phyloP scores from a whole-genome alignment of 2,329 filamentous ascomycete species.

The Colletotrichum sojae region DNA sequence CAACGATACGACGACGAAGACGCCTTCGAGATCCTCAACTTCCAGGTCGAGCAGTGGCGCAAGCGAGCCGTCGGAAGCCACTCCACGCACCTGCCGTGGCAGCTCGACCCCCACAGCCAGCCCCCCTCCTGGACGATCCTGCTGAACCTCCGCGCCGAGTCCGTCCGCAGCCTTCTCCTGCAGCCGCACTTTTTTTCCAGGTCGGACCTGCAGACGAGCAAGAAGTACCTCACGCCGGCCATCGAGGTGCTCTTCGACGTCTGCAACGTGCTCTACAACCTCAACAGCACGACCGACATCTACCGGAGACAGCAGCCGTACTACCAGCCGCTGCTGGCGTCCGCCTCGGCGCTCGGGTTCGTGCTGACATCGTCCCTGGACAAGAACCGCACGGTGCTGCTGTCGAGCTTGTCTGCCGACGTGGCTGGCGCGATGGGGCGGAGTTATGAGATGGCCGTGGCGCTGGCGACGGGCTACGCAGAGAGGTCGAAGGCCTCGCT shows the following conservation, averaged over 20 bases:
- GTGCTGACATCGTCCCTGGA: conserved; percentile 7
- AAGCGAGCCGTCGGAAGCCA: conserved; percentile 43
- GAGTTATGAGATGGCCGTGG: conserved; percentile 16
- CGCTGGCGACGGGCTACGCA: not conserved
- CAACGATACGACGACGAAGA: conserved; percentile 45
- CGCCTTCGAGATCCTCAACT: conserved; percentile 48
- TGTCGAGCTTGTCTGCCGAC: not conserved
- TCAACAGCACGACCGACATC: conserved; percentile 15
- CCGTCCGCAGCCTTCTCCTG: conserved; percentile 2
- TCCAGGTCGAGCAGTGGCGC: conserved; percentile 46
- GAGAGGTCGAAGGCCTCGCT: not conserved
- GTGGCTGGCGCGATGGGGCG: conserved; percentile 6
- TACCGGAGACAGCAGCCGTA: conserved; percentile 18
- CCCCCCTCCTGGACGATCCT: not conserved
- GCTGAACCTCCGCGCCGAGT: conserved; percentile 5
- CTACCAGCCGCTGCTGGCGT: conserved; percentile 8
- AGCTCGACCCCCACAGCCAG: not conserved
- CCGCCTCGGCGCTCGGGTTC: conserved; percentile 7
- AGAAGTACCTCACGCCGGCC: conserved; percentile 8
- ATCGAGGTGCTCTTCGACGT: conserved; percentile 17
- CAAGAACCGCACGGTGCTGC: not conserved
- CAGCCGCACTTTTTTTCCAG: conserved; percentile 4
- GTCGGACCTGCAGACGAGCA: conserved; percentile 10
- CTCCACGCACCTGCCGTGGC: not conserved
- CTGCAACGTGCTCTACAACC: conserved; percentile 4